Evolutionary conservation across 345 rosid species (phyloP).

Genomic region (Firmiana major): DNA sequence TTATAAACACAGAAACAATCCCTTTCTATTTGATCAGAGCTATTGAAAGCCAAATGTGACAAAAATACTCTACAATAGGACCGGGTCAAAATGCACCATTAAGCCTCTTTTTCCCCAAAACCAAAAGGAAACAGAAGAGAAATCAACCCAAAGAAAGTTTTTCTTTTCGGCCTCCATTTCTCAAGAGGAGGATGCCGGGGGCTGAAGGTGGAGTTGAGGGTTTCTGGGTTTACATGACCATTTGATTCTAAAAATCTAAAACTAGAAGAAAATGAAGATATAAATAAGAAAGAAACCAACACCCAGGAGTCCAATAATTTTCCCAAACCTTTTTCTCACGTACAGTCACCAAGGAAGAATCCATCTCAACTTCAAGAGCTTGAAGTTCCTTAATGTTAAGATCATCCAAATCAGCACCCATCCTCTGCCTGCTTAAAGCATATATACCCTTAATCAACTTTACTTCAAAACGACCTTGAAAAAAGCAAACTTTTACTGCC

Average conservation of each 20-base stretch:
- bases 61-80: not conserved
- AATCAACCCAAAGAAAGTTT: not conserved
- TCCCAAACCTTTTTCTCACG: conserved; percentile 46
- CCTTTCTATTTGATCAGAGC: not conserved
- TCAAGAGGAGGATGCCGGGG: not conserved
- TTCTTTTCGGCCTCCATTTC: too few relatives aligned
- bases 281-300: not conserved
- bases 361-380: conserved; percentile 41
- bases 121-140: not conserved
- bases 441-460: not conserved
- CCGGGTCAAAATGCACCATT: not conserved
- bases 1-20: not conserved
- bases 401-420: conserved; percentile 48
- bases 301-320: not conserved
- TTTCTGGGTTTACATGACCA: not conserved
- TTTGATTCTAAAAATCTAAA: too few relatives aligned
- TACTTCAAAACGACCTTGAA: not conserved
- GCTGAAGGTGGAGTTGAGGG: not conserved
- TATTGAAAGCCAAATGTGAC: not conserved
- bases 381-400: conserved; percentile 35
- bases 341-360: conserved; percentile 24
- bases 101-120: not conserved
- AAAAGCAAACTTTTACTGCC: not conserved
- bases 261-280: not conserved
- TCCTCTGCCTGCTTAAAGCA: conserved; percentile 38